These are phyloP conservation scores for Mortierella hygrophila DNA, from an alignment of 192 early-diverging fungal genomes.

Conservation along the genomic window DNA sequence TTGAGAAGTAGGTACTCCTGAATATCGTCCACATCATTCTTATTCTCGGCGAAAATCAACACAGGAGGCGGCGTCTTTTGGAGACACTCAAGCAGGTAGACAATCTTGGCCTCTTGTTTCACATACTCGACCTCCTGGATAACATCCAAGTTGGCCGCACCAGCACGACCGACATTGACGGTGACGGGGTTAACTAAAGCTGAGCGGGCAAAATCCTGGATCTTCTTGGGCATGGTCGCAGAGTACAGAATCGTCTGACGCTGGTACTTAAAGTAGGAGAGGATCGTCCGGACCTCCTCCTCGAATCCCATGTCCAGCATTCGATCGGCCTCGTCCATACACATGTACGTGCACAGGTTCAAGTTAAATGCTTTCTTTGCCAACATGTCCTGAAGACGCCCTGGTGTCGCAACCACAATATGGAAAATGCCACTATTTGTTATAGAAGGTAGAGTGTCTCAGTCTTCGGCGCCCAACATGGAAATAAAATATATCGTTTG, in stretches of 20 bases:
- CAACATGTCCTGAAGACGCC: constrained; percentile 94
- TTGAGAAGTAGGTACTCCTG: constrained; percentile 96
- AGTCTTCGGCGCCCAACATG: neutral
- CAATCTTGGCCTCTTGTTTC: constrained; percentile 94
- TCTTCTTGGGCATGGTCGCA: constrained; percentile 98
- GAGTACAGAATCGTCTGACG: constrained; percentile 97
- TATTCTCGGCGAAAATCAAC: constrained; percentile 98
- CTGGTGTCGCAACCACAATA: constrained; percentile 96
- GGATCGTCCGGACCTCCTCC: constrained; percentile 94
- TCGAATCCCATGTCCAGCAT: constrained; percentile 99
- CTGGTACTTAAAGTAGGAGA: constrained; percentile 96
- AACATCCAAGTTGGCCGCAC: constrained; percentile 95
- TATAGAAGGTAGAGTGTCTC: neutral
- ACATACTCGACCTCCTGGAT: constrained; percentile 99
- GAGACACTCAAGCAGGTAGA: constrained; percentile 94
- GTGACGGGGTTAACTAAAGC: constrained; percentile 91
- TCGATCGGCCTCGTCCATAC: constrained; percentile 98
- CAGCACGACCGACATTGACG: constrained; percentile 98
- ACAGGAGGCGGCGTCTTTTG: constrained; percentile 98
- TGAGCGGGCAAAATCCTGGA: constrained; percentile 94
- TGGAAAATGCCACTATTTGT: constrained; percentile 78
- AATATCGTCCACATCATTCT: constrained; percentile 99
- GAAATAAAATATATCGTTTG: neutral
- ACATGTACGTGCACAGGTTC: constrained; percentile 89
- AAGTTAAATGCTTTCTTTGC: constrained; percentile 89